Conservation (phyloP, 2,329 filamentous ascomycete genomes). For the Sporothrix pallida region DNA sequence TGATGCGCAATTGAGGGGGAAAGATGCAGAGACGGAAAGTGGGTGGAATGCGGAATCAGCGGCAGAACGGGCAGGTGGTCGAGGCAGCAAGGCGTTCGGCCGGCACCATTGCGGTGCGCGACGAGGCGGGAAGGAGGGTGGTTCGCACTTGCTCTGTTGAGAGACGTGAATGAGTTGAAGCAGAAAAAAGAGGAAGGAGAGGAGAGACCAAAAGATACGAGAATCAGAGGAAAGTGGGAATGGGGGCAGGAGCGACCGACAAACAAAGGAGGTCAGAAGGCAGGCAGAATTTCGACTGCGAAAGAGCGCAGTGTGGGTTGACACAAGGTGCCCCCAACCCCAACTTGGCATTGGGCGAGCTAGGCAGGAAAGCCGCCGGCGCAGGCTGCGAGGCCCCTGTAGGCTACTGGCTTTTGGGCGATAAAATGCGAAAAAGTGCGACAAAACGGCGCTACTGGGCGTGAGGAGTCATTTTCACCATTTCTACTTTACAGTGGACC, state of each 20-base stretch:
- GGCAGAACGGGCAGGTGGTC: constrained; percentile 3
- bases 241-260: background rate
- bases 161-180: background rate
- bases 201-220: background rate
- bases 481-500: constrained; percentile 2
- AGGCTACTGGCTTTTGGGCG: background rate
- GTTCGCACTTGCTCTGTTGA: background rate
- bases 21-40: background rate
- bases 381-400: background rate
- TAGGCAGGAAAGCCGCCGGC: constrained; percentile 11
- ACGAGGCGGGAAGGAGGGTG: background rate
- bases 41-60: background rate
- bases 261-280: background rate
- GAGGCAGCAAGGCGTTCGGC: constrained; percentile 15
- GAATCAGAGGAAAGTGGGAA: background rate
- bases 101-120: constrained; percentile 31
- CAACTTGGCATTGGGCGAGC: background rate
- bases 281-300: background rate
- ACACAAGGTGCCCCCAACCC: constrained; percentile 9
- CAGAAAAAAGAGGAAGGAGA: too few species aligned
- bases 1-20: background rate
- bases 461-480: background rate
- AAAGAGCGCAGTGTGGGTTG: background rate
- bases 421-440: background rate
- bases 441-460: background rate